Percentiles rank a stretch among this genome's conserved stretches.
phyloP scores from a whole-genome alignment of 2,329 filamentous ascomycete species.

The Daldinia sp. region DNA sequence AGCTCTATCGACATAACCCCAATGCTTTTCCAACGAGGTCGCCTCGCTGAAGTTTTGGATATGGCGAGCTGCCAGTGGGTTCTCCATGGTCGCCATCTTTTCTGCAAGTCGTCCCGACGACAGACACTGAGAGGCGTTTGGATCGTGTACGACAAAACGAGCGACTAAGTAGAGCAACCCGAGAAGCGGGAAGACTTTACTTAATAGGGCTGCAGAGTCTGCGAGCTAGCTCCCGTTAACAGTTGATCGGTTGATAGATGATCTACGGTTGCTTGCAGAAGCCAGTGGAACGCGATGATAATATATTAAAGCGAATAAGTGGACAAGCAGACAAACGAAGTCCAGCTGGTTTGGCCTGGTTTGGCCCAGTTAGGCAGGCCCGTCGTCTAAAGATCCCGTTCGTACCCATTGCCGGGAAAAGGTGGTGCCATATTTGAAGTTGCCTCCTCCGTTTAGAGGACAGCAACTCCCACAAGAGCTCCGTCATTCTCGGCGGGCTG shows the following conservation, averaged over 20 bases:
- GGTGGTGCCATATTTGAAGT: constrained; percentile 1
- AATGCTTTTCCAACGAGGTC: constrained; percentile 59
- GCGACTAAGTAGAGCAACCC: constrained; percentile 10
- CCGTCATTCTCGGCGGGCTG: constrained; percentile 20
- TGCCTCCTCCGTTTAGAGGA: constrained; percentile 2
- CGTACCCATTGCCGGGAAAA: constrained; percentile 18
- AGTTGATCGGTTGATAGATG: constrained; percentile 13
- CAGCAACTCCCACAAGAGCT: neutral
- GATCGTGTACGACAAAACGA: constrained; percentile 21
- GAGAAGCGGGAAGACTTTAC: constrained; percentile 20
- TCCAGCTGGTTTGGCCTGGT: constrained; percentile 5
- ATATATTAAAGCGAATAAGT: constrained; percentile 22
- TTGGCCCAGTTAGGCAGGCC: constrained; percentile 8
- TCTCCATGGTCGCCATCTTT: constrained; percentile 44
- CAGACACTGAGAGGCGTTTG: constrained; percentile 8
- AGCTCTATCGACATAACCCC: constrained; percentile 67
- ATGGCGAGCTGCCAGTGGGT: constrained; percentile 50
- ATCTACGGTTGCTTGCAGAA: constrained; percentile 22
- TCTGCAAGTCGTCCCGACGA: constrained; percentile 19
- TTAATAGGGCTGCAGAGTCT: constrained; percentile 26
- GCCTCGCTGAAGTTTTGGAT: constrained; percentile 61
- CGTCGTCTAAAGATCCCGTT: constrained; percentile 21
- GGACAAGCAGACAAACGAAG: constrained; percentile 12
- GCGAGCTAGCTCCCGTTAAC: constrained; percentile 20
- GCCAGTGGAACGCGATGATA: constrained; percentile 21